Evolutionary conservation across 2,329 filamentous ascomycete genomes (phyloP).

Genomic region (Arthrocladium fulminans): DNA sequence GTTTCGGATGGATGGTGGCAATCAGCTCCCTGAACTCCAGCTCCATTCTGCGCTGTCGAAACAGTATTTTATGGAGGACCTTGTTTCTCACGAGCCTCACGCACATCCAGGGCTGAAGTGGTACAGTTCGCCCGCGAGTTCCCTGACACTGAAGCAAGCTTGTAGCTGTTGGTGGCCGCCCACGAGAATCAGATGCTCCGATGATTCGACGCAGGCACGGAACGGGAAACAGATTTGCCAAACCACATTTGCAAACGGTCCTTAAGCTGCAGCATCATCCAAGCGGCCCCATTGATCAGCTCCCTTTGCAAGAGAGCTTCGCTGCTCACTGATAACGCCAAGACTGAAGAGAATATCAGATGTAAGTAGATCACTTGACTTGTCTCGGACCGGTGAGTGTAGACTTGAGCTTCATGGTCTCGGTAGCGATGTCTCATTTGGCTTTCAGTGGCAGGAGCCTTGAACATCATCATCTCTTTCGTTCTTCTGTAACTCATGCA

Average conservation of each 20-base stretch:
- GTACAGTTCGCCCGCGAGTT: conserved; percentile 53
- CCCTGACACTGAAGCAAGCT: conserved; percentile 54
- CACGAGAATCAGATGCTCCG: conserved; percentile 60
- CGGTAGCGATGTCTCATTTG: conserved; percentile 29
- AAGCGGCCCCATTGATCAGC: conserved; percentile 37
- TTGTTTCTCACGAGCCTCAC: conserved; percentile 63
- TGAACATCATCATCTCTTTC: conserved; percentile 27
- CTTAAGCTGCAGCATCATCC: conserved; percentile 23
- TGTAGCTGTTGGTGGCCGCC: conserved; percentile 75
- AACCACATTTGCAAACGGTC: conserved; percentile 50
- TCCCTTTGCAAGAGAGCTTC: conserved; percentile 52
- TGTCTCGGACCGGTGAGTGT: conserved; percentile 38
- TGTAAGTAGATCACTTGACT: conserved; percentile 25
- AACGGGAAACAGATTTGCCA: conserved; percentile 41
- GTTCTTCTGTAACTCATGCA: conserved; percentile 52
- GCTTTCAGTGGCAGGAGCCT: conserved; percentile 34
- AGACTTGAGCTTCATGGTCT: conserved; percentile 32
- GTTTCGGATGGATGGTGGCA: conserved; percentile 51
- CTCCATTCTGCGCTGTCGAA: conserved; percentile 64
- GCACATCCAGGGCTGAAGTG: conserved; percentile 68
- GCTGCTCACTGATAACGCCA: conserved; percentile 52
- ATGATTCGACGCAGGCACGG: conserved; percentile 50
- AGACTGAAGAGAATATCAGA: conserved; percentile 46
- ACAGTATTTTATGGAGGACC: conserved; percentile 56
- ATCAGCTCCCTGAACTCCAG: conserved; percentile 56